Percentiles rank a stretch among this genome's conserved stretches.
Evolutionary conservation across 2,329 filamentous ascomycete genomes (phyloP).

Genomic region (Arthrobotrys sphaeroides): DNA sequence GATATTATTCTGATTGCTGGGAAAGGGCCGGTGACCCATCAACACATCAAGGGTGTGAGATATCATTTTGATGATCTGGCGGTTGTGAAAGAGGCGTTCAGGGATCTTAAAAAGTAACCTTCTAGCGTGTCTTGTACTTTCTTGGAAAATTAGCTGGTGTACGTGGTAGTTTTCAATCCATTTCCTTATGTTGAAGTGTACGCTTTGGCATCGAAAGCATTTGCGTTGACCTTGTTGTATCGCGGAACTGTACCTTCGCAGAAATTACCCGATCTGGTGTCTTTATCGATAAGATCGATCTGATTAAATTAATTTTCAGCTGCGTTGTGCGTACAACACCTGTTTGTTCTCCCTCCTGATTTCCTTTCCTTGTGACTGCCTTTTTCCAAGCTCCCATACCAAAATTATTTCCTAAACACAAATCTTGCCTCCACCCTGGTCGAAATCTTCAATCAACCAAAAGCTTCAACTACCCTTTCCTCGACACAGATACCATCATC

Average conservation of each 20-base stretch:
- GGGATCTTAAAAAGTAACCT: too few relatives aligned
- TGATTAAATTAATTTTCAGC: too few relatives aligned
- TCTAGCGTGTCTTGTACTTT: too few relatives aligned
- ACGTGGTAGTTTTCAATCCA: too few relatives aligned
- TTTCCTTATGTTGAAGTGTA: too few relatives aligned
- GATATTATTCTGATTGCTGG: slow-evolving; percentile 10
- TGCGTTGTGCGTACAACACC: neutral
- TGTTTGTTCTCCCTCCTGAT: neutral
- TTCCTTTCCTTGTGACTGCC: slow-evolving; percentile 42
- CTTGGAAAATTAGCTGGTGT: too few relatives aligned
- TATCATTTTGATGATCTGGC: slow-evolving; percentile 3
- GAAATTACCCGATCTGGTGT: neutral
- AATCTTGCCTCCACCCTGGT: slow-evolving; percentile 10
- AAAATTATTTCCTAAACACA: slow-evolving; percentile 6
- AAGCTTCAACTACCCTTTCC: slow-evolving; percentile 14
- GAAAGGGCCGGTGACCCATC: neutral
- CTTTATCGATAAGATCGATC: too few relatives aligned
- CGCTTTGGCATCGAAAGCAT: too few relatives aligned
- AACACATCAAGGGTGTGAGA: neutral
- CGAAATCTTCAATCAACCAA: neutral
- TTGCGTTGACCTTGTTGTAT: neutral
- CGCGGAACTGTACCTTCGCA: neutral
- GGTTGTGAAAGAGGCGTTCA: neutral
- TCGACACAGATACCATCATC: neutral
- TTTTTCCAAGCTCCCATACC: slow-evolving; percentile 16